These are phyloP conservation scores for Neurospora terricola DNA, from an alignment of 495 filamentous ascomycete species.

Conservation along the genomic window DNA sequence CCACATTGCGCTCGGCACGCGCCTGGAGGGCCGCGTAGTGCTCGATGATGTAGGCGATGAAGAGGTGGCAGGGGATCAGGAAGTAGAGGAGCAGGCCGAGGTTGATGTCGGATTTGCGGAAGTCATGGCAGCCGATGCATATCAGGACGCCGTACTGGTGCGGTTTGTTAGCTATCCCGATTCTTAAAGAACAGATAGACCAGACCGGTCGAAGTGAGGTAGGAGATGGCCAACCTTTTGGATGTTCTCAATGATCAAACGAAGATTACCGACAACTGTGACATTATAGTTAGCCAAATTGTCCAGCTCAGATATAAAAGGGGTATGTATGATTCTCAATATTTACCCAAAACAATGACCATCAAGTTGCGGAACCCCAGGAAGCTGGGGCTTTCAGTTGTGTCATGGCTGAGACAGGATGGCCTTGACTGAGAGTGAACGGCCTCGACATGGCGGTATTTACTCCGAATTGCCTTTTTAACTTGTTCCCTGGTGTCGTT, in stretches of 20 bases:
- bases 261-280: conserved; percentile 80
- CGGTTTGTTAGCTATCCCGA: conserved; percentile 9
- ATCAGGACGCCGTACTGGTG: conserved; percentile 84
- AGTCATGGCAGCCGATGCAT: conserved; percentile 83
- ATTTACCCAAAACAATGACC: conserved; percentile 78
- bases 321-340: not conserved
- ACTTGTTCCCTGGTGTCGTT: conserved; percentile 8
- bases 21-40: conserved; percentile 67
- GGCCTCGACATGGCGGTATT: conserved; percentile 83
- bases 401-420: conserved; percentile 80
- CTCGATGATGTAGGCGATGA: conserved; percentile 84
- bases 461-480: conserved; percentile 25
- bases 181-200: not conserved
- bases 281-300: not conserved
- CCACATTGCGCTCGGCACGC: conserved; percentile 48
- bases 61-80: conserved; percentile 79
- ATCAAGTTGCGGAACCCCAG: conserved; percentile 91
- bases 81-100: conserved; percentile 69
- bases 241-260: conserved; percentile 92
- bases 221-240: conserved; percentile 57
- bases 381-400: conserved; percentile 66
- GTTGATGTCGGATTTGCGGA: conserved; percentile 65
- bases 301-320: not conserved
- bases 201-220: not conserved
- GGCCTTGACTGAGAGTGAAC: conserved; percentile 61